Evolutionary conservation across 306 rosid genomes (phyloP), one percentile per base, ranked within the genome.

Genomic region (Vachellia pachyceras): DNA sequence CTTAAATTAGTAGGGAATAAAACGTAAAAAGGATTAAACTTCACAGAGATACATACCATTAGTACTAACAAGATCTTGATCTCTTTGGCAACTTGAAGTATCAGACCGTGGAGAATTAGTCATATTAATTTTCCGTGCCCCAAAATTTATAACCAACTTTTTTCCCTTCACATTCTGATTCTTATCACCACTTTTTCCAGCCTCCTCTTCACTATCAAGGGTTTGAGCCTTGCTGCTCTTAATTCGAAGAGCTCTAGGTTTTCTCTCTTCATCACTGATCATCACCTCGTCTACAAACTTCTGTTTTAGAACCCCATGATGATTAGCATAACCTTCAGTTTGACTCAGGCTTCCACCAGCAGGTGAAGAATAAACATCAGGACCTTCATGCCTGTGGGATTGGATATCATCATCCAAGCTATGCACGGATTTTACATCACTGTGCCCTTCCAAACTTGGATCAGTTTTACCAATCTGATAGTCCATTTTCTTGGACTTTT

Each of bases 261-360:
- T 82, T 87, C 87, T 88, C 77, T 92, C 97, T 87, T 90, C 99
- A 85, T 94, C 97, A 74, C 90, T 92, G 73, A 88, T 89, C 98
- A 93, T 96, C 82, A 96, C 97, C 83, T 96, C 99, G 72, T 96
- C 91, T 65, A 96, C 97, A 88, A 85, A 92, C 88, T 92, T 92
- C 70, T 85, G 98, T 84, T 96, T 96, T 82, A 88, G 85, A 69
- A 73, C 78, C 44, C 91, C 94, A 72, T 90, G 87, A 74, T 87
- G 88, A 70, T 83, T 93, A 80, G 86, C 47, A 18, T 87, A 84
- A 83, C 86, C 94, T 75, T 92, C 96, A 37, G 88, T 84, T 60
- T 88, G 91, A 85, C 87, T 80, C 83, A 84, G 74, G 84, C 92
- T 90, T 86, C 94, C 92, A 55, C 89, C 90, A 79, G 86, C 88